phyloP scores from a whole-genome alignment of 2,329 filamentous ascomycete genomes.

The Cucurbitaria berberidis region DNA sequence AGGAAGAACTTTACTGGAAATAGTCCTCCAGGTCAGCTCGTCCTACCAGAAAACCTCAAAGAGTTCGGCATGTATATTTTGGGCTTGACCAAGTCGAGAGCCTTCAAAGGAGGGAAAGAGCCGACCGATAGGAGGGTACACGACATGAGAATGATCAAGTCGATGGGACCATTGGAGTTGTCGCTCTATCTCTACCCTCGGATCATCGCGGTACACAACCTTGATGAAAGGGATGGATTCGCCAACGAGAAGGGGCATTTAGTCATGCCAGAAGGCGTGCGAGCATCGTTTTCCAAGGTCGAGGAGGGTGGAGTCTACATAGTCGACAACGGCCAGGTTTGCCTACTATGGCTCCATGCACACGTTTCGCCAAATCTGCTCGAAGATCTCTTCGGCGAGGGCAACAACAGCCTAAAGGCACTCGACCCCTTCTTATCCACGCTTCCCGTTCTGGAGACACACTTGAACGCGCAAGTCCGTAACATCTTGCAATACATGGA shows the following conservation, averaged over 20 bases:
- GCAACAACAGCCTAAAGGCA: conserved; percentile 70
- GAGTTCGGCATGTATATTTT: conserved; percentile 98
- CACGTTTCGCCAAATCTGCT: conserved; percentile 93
- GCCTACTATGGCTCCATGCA: conserved; percentile 89
- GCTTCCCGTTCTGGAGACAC: conserved; percentile 85
- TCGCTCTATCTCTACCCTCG: conserved; percentile 93
- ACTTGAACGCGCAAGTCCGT: conserved; percentile 91
- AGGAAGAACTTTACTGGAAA: conserved; percentile 88
- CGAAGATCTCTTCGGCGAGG: conserved; percentile 85
- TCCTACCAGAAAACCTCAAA: conserved; percentile 93
- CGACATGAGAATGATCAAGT: conserved; percentile 87
- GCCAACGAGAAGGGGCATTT: conserved; percentile 90
- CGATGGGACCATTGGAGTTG: conserved; percentile 84
- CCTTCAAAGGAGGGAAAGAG: conserved; percentile 91
- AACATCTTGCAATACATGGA: conserved; percentile 91
- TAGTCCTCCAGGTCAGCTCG: conserved; percentile 88
- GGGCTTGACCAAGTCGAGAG: conserved; percentile 84
- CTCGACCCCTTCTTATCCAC: conserved; percentile 82
- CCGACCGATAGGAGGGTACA: conserved; percentile 89
- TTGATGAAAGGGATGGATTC: conserved; percentile 87
- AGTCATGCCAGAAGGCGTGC: conserved; percentile 78
- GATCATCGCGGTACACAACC: conserved; percentile 89
- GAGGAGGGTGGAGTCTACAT: conserved; percentile 94
- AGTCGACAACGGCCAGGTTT: conserved; percentile 92
- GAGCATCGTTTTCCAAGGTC: conserved; percentile 84